Base-by-base conservation (phyloP, 2,329 filamentous ascomycete genomes). In the Xylariaceae sp. region DNA sequence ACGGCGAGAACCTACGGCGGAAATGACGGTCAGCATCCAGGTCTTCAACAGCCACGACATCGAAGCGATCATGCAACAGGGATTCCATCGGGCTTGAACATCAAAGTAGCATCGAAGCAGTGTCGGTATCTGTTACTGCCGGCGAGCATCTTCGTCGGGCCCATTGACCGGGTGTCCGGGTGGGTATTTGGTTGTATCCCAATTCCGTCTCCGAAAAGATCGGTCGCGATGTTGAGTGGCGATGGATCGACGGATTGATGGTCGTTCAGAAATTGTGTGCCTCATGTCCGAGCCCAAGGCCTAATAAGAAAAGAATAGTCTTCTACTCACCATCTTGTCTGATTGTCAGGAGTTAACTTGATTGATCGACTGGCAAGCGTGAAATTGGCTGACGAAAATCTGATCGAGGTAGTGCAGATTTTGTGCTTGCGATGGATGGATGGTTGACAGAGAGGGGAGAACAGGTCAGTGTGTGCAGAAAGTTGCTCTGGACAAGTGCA, bases 1-100 rank as follows among this genome's bases (percentile, higher is more conserved):
- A 97, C 89, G 79, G 94, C 94, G 88, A 99, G 91, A 95, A 97
- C 92, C 94, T 97, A 74, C 66, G 60, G n/a, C 44, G 16, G 13
- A 19, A 15, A 56, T 57, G 57, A 59, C 59, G 66, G 74, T 84
- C 74, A 84, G 80, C 75, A 74, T 70, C 51, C 55, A 59, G 61
- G 56, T 61, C 56, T 62, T 49, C 7, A 21, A 2, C 39, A 21
- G 18, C 22, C 34, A 18, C n/a, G 47, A 13, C 32, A 15, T 18
- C 18, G 12, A 6, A 13, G 16, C 36, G 49, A 43, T 36, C 51
- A 52, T 49, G 32, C 49, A 29, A 21, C 34, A 5, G 34, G 37
- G 29, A 16, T 29, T 42, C 39, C 39, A 52, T 56, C 51, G 21
- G 21, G 47, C 16, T 29, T 29, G 13, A 22, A 30, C 15, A 53